Evolutionary conservation across 495 filamentous ascomycete species (phyloP).

Genomic region (Lepraria neglecta): DNA sequence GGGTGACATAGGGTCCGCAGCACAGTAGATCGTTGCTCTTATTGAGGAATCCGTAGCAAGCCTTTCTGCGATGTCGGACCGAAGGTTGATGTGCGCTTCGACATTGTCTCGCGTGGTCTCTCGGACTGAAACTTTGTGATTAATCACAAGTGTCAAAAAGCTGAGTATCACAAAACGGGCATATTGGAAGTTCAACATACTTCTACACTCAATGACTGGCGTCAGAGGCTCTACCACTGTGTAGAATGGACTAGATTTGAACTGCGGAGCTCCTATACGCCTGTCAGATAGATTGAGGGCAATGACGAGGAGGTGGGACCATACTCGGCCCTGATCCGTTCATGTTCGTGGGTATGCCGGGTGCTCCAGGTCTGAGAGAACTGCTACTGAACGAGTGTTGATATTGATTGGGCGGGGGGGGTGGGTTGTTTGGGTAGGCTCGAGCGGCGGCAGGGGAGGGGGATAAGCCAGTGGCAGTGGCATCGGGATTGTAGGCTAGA

Average conservation of each 20-base stretch:
- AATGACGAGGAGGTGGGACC: slow-evolving; percentile 1
- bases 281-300: slow-evolving; percentile 22
- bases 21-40: slow-evolving; percentile 77
- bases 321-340: slow-evolving; percentile 33
- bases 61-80: slow-evolving; percentile 40
- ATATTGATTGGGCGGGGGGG: slow-evolving; percentile 21
- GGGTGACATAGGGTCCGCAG: slow-evolving; percentile 48
- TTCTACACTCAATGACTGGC: slow-evolving; percentile 56
- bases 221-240: slow-evolving; percentile 55
- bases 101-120: slow-evolving; percentile 49
- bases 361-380: slow-evolving; percentile 15
- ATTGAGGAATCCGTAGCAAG: slow-evolving; percentile 49
- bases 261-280: slow-evolving; percentile 40
- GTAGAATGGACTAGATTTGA: slow-evolving; percentile 78
- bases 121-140: slow-evolving; percentile 37
- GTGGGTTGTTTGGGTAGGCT: slow-evolving; percentile 11
- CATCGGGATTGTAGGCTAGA: slow-evolving; percentile 32
- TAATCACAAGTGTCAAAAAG: slow-evolving; percentile 20
- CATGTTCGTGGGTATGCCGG: slow-evolving; percentile 33
- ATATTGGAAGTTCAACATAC: slow-evolving; percentile 42
- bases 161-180: not conserved
- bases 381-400: slow-evolving; percentile 24
- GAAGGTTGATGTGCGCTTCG: slow-evolving; percentile 49
- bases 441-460: slow-evolving; percentile 22
- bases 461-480: slow-evolving; percentile 20